Evolutionary conservation across 345 rosid species (phyloP).

Genomic region (Lumnitzera racemosa): DNA sequence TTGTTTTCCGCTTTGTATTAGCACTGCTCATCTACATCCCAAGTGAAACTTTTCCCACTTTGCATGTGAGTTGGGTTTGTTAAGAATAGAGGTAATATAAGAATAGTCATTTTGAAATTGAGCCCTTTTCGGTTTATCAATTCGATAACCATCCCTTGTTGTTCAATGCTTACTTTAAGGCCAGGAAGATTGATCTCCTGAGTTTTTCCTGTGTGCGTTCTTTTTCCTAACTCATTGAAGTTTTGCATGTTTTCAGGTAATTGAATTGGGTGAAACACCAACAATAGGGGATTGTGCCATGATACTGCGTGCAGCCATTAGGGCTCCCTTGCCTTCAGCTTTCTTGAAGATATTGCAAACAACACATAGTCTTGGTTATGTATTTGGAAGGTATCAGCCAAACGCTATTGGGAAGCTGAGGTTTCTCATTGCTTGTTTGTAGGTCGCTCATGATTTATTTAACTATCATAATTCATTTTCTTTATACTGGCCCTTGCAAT

Average conservation of each 20-base stretch:
- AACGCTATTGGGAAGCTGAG: too few relatives aligned
- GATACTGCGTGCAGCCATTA: conserved; percentile 72
- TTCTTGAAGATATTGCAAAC: conserved; percentile 83
- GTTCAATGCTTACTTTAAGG: too few relatives aligned
- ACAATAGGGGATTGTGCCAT: conserved; percentile 87
- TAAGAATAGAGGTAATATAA: too few relatives aligned
- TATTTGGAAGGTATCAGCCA: conserved; percentile 60
- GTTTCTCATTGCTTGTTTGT: not conserved
- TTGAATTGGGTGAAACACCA: conserved; percentile 80
- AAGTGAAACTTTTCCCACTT: not conserved
- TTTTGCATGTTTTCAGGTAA: conserved; percentile 43
- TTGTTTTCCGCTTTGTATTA: too few relatives aligned
- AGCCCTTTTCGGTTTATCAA: not conserved
- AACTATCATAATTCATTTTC: too few relatives aligned
- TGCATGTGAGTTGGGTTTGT: not conserved
- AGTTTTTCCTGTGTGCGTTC: too few relatives aligned
- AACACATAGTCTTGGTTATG: conserved; percentile 64
- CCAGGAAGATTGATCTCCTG: too few relatives aligned
- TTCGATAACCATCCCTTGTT: too few relatives aligned
- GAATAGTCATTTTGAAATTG: too few relatives aligned
- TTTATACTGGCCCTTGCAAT: too few relatives aligned
- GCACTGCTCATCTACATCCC: too few relatives aligned
- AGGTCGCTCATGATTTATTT: not conserved
- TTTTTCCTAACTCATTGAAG: too few relatives aligned
- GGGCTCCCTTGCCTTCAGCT: conserved; percentile 84